Percentiles rank a stretch among this genome's conserved stretches.
Evolutionary conservation across 148 eudicot species (phyloP).

Genomic region (Simmondsia chinensis): DNA sequence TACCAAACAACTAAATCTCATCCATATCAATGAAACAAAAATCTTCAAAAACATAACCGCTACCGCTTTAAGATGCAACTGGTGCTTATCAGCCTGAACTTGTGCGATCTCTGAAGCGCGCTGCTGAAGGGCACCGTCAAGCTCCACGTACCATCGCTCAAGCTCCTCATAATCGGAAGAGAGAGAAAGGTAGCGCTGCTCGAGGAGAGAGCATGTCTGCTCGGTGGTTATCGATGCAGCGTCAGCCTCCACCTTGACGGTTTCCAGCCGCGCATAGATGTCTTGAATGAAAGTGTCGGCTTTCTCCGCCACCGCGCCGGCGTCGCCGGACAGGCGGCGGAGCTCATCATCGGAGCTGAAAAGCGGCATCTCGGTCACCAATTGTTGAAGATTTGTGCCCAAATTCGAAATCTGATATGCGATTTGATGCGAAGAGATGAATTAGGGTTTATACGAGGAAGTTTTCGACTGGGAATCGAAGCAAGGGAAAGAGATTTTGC

Average conservation of each 20-base stretch:
- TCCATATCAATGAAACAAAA: background rate
- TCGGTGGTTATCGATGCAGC: constrained; percentile 84
- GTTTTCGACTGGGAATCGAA: no score
- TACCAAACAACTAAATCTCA: no score
- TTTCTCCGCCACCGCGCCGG: constrained; percentile 50
- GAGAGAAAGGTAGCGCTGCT: constrained; percentile 71
- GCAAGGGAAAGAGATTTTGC: no score
- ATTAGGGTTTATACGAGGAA: no score
- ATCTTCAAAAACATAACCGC: background rate
- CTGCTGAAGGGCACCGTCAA: constrained; percentile 29
- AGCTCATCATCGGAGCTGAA: constrained; percentile 74
- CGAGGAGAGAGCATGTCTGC: constrained; percentile 80
- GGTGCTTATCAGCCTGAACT: constrained; percentile 62
- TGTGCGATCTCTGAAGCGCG: constrained; percentile 46
- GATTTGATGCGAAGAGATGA: no score
- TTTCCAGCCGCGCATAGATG: constrained; percentile 48
- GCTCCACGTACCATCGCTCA: constrained; percentile 36
- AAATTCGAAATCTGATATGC: no score
- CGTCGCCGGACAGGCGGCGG: constrained; percentile 43
- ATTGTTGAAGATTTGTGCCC: no score
- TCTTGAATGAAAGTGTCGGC: constrained; percentile 62
- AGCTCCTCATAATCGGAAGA: constrained; percentile 45
- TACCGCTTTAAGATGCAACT: constrained; percentile 52
- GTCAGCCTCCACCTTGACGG: constrained; percentile 72
- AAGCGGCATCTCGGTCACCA: no score